A percentile compares a stretch with the other conserved stretches of the same genome.
Evolutionary conservation across 768 basidiomycete genomes (phyloP).

Genomic region (Mrakia blollopis): DNA sequence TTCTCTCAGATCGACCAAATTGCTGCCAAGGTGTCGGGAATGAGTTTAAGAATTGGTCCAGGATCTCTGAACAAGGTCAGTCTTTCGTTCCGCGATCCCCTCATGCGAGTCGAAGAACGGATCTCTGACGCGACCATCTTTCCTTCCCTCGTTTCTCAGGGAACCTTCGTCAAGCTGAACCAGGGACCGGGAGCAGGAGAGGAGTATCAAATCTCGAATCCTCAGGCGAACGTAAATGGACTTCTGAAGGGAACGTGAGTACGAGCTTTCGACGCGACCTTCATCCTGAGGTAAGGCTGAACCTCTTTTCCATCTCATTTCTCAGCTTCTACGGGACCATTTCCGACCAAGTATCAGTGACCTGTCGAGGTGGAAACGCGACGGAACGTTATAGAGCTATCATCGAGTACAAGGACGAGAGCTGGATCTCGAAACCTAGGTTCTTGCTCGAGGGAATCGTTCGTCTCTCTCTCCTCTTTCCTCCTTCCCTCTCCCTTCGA

Average conservation of each 20-base stretch:
- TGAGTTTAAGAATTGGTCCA: constrained; percentile 72
- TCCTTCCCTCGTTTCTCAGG: constrained; percentile 42
- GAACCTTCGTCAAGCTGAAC: constrained; percentile 73
- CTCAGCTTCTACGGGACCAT: constrained; percentile 81
- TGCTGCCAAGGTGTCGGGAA: constrained; percentile 82
- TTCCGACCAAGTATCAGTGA: constrained; percentile 70
- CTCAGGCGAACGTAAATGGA: constrained; percentile 83
- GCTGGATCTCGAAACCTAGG: constrained; percentile 84
- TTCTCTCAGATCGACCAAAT: constrained; percentile 70
- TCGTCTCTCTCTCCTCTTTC: background rate
- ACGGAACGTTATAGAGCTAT: constrained; percentile 65
- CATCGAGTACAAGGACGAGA: constrained; percentile 96
- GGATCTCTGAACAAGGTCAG: constrained; percentile 67
- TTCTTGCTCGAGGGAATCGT: constrained; percentile 84
- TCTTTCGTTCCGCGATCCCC: too few relatives aligned
- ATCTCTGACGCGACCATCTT: too few relatives aligned
- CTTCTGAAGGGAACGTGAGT: constrained; percentile 64
- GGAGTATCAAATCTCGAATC: constrained; percentile 76
- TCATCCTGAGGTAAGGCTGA: background rate
- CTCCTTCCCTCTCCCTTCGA: background rate
- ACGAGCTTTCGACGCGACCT: background rate
- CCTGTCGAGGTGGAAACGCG: constrained; percentile 64
- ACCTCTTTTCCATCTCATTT: too few relatives aligned
- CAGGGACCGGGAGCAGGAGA: constrained; percentile 72
- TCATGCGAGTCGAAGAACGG: background rate